These are phyloP conservation scores for Hygrophorus pudorinus DNA, from an alignment of 768 basidiomycete species.

Conservation along the genomic window DNA sequence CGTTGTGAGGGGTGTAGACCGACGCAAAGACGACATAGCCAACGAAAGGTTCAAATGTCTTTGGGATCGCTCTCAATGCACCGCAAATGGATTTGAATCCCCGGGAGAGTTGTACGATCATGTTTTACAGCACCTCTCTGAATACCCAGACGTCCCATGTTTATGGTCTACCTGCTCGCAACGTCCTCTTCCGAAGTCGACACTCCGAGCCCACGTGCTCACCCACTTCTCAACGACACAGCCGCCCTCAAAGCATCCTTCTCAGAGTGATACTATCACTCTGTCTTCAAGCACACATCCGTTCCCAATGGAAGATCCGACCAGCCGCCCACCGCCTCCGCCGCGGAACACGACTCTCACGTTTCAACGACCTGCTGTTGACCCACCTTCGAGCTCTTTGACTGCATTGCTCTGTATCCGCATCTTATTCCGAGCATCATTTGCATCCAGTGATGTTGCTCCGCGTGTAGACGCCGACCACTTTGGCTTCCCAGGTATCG, in stretches of 20 bases:
- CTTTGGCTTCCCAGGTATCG: constrained; percentile 81
- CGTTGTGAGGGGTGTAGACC: constrained; percentile 78
- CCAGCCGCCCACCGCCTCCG: constrained; percentile 59
- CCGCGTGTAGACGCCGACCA: constrained; percentile 74
- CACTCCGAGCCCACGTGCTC: constrained; percentile 57
- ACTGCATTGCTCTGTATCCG: constrained; percentile 78
- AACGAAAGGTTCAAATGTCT: constrained; percentile 65
- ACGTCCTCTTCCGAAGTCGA: constrained; percentile 33
- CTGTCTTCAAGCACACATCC: constrained; percentile 44
- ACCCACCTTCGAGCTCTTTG: constrained; percentile 66
- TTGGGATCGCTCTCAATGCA: constrained; percentile 61
- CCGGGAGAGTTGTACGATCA: constrained; percentile 69
- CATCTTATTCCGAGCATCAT: constrained; percentile 72
- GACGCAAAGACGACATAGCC: constrained; percentile 46
- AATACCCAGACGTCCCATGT: constrained; percentile 42
- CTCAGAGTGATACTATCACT: constrained; percentile 67
- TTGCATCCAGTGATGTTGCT: constrained; percentile 55
- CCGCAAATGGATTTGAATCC: constrained; percentile 33
- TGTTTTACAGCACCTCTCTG: constrained; percentile 46
- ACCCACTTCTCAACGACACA: constrained; percentile 66
- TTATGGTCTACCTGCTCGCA: constrained; percentile 64
- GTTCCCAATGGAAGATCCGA: constrained; percentile 54
- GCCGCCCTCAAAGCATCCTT: constrained; percentile 45
- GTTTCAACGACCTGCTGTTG: constrained; percentile 46
- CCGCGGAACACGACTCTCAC: constrained; percentile 52